A percentile compares a stretch with the other conserved stretches of the same genome.
These are phyloP conservation scores for Ceratocystis destructans DNA, from an alignment of 2,329 filamentous ascomycete genomes.

Conservation along the genomic window DNA sequence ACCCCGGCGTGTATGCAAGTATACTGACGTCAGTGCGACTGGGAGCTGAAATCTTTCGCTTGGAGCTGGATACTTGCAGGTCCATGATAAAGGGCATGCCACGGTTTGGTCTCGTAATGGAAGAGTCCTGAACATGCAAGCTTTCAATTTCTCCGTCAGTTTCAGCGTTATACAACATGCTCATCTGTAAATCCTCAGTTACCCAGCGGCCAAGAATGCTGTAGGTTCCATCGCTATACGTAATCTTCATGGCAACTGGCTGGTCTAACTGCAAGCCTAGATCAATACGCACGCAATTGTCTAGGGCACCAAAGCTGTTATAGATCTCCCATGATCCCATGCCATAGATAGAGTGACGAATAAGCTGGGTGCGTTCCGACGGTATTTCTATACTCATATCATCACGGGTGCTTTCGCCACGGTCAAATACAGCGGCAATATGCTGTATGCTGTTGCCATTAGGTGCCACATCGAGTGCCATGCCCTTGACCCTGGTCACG, in stretches of 20 bases:
- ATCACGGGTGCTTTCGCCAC: not conserved
- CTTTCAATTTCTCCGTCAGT: not conserved
- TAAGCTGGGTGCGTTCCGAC: not conserved
- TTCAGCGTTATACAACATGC: not conserved
- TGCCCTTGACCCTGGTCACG: not conserved
- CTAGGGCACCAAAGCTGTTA: not conserved
- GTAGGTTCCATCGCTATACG: not conserved
- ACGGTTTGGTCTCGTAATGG: not conserved
- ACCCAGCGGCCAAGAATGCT: not conserved
- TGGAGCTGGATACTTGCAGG: not conserved
- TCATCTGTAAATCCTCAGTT: not conserved
- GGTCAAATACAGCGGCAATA: not conserved
- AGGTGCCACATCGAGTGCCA: not conserved
- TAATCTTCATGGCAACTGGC: not conserved
- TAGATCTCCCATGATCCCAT: conserved; percentile 2
- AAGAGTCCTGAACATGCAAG: not conserved
- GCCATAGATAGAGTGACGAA: not conserved
- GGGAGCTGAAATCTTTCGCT: not conserved
- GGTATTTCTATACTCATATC: not conserved
- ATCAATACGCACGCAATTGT: not conserved
- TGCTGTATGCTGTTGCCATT: conserved; percentile 7
- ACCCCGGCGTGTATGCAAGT: not conserved
- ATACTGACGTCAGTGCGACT: not conserved
- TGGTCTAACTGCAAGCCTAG: not conserved
- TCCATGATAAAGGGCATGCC: not conserved